phyloP scores from a whole-genome alignment of 192 early-diverging fungal genomes.

The Allomyces javanicus region DNA sequence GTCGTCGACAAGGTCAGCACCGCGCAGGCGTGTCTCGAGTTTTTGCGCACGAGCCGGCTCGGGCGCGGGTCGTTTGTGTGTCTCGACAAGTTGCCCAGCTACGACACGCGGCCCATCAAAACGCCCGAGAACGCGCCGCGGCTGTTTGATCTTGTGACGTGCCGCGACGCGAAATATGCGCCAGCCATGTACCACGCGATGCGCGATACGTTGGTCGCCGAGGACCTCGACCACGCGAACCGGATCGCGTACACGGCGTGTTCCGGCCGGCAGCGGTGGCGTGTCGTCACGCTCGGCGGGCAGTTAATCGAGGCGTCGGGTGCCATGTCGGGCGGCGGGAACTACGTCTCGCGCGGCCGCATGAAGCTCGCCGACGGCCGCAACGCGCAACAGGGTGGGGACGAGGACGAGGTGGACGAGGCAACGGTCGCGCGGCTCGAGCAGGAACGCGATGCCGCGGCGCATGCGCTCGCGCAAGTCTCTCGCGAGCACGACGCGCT shows the following conservation, averaged over 20 bases:
- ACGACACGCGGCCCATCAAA: constrained; percentile 24
- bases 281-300: constrained; percentile 86
- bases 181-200: constrained; percentile 75
- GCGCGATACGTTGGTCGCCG: constrained; percentile 69
- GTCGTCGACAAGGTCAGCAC: constrained; percentile 75
- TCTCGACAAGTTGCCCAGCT: constrained; percentile 48
- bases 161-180: constrained; percentile 40
- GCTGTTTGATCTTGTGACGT: constrained; percentile 73
- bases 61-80: constrained; percentile 72
- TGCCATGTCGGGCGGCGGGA: constrained; percentile 85
- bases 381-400: neutral
- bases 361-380: constrained; percentile 29
- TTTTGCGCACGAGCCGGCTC: constrained; percentile 59
- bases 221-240: constrained; percentile 63
- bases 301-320: constrained; percentile 77
- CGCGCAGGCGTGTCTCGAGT: constrained; percentile 76
- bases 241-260: constrained; percentile 50
- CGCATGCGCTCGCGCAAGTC: constrained; percentile 25
- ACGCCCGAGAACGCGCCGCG: constrained; percentile 66
- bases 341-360: constrained; percentile 46
- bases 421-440: constrained; percentile 35
- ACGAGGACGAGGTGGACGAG: constrained; percentile 26
- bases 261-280: constrained; percentile 43
- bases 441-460: constrained; percentile 33
- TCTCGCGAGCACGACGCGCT: constrained; percentile 28